phyloP scores from a whole-genome alignment of 306 rosid species.

The Dalbergia oliveri region DNA sequence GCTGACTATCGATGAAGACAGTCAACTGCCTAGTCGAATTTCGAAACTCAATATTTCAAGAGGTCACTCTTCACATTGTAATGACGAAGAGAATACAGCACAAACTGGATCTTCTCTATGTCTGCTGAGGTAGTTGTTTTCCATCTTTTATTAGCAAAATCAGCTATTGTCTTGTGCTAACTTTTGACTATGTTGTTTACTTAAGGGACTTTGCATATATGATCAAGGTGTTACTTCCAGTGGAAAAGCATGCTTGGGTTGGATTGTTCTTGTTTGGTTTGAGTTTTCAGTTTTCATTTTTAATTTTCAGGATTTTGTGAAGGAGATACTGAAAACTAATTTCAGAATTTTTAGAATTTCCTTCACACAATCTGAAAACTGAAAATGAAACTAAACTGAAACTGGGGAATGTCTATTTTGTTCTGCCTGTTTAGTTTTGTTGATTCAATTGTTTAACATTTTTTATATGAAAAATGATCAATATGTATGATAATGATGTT shows the following conservation, averaged over 20 bases:
- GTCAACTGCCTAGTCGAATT: conserved; percentile 97
- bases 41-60: conserved; percentile 58
- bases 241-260: conserved; percentile 39
- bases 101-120: conserved; percentile 96
- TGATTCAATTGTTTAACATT: conserved; percentile 31
- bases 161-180: conserved; percentile 7
- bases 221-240: conserved; percentile 27
- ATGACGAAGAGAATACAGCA: conserved; percentile 69
- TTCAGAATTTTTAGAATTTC: no score
- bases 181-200: conserved; percentile 10
- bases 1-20: conserved; percentile 99
- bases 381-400: no score
- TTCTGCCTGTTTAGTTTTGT: conserved; percentile 36
- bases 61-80: conserved; percentile 58
- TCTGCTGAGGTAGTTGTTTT: conserved; percentile 77
- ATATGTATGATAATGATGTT: conserved; percentile 37
- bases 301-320: no score
- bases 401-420: background rate
- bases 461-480: conserved; percentile 13
- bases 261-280: no score
- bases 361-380: no score
- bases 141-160: conserved; percentile 32
- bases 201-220: conserved; percentile 13
- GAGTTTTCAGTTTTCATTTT: no score
- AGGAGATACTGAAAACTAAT: no score